Evolutionary conservation across 306 rosid species (phyloP), one percentile per base, ranked within the genome.

Genomic region (Castanea crenata): DNA sequence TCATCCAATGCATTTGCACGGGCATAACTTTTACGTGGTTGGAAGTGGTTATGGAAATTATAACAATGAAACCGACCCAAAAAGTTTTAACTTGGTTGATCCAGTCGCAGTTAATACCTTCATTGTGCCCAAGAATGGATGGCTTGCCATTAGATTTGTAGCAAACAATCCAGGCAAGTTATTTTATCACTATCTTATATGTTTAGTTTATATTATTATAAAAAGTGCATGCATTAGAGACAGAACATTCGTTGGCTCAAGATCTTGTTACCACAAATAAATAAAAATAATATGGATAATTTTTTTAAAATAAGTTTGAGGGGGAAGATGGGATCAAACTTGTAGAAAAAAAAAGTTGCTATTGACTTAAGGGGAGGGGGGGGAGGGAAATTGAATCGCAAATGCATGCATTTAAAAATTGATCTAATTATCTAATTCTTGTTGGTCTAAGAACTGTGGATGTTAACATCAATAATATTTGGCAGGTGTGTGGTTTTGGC

Each of bases 101-200:
- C 86, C 86, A 11, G 80, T 83, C 1, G 73, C n/a, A 52, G 62
- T 68, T 1, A 83, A 79, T 70, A 83, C 86, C 34, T 1, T 83
- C 20, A 68, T 55, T 32, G 77, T 83, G n/a, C 86, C 86, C 20
- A 83, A 41, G 69, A 83, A 79, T 58, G 86, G 86, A 20, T 65
- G 71, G 71, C 20, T 65, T 83, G 83, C 10, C 46, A 38, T 38
- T 0, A 38, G 46, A 38, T 38, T 38, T 8, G 46, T 38, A 38
- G 46, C 46, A 38, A 71, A 79, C 21, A 83, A 83, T 62, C 86
- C 86, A 1, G 86, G 86, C 75, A 78, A 1, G 14, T 63, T 14
- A 1, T 14, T 2, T 16, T 19, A 1, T 38, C 46, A 38, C 44
- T 14, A 25, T 29, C 35, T 14, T 62, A 3, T 27, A 13, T 1